Percentiles rank a stretch among this genome's conserved stretches.
Conservation (phyloP, 2,329 filamentous ascomycete genomes). For the Harringtonia lauricola region DNA sequence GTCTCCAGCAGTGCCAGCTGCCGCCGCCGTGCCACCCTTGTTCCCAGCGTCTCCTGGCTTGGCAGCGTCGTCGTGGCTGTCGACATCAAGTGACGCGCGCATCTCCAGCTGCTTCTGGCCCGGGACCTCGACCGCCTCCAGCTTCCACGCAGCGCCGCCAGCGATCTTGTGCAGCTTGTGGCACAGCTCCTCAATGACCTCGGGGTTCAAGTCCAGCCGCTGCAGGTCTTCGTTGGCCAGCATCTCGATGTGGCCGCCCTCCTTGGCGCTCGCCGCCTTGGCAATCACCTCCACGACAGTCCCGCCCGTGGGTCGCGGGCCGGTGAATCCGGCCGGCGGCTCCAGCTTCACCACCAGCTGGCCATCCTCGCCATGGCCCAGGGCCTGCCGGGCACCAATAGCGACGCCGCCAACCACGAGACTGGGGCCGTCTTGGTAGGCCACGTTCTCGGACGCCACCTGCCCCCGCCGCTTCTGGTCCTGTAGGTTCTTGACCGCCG, state of each 20-base stretch:
- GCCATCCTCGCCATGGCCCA: conserved; percentile 36
- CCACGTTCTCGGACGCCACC: conserved; percentile 4
- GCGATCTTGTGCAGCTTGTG: conserved; percentile 59
- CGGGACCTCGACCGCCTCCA: conserved; percentile 66
- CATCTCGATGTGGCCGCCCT: conserved; percentile 50
- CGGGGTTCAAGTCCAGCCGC: conserved; percentile 53
- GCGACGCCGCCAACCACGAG: conserved; percentile 41
- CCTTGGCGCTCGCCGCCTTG: conserved; percentile 33
- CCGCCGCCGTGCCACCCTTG: neutral
- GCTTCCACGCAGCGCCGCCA: conserved; percentile 62
- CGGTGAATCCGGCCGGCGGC: conserved; percentile 29
- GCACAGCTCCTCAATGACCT: conserved; percentile 58
- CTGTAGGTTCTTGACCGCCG: conserved; percentile 11
- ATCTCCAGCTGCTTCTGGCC: conserved; percentile 50
- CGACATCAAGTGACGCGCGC: conserved; percentile 58
- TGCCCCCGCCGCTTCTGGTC: conserved; percentile 13
- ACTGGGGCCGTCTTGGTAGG: conserved; percentile 16
- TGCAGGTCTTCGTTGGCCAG: conserved; percentile 57
- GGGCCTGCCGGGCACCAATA: conserved; percentile 37
- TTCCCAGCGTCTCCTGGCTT: neutral
- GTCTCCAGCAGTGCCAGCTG: neutral
- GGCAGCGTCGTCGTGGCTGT: conserved; percentile 27
- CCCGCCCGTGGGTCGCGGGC: conserved; percentile 10
- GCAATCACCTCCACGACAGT: conserved; percentile 33
- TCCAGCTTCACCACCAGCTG: conserved; percentile 33